Conservation (phyloP, 305 asterid genomes). For the Plantago rigida region DNA sequence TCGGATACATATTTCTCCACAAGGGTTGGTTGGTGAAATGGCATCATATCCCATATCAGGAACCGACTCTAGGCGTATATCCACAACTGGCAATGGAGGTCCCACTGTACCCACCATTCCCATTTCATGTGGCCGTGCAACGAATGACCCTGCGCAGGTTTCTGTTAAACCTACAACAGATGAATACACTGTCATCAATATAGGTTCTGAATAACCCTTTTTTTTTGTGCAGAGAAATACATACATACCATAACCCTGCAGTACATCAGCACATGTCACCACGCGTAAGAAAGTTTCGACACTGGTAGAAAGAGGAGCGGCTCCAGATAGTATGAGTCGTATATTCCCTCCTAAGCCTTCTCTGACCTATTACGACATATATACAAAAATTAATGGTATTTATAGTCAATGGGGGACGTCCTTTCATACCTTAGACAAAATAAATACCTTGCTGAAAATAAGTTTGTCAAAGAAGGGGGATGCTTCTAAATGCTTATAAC, state of each 20-base stretch:
- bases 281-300: slow-evolving; percentile 75
- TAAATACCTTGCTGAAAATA: slow-evolving; percentile 57
- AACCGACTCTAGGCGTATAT: slow-evolving; percentile 61
- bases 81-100: slow-evolving; percentile 72
- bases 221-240: background rate
- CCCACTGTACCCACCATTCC: slow-evolving; percentile 74
- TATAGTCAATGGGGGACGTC: background rate
- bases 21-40: slow-evolving; percentile 43
- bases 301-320: slow-evolving; percentile 75
- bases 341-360: slow-evolving; percentile 77
- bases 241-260: slow-evolving; percentile 77
- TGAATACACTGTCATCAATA: background rate
- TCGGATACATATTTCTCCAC: slow-evolving; percentile 74
- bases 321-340: slow-evolving; percentile 77
- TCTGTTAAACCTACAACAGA: slow-evolving; percentile 66
- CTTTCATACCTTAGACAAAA: background rate
- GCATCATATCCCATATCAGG: slow-evolving; percentile 83
- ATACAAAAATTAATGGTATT: background rate
- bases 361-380: slow-evolving; percentile 36
- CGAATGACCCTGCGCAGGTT: slow-evolving; percentile 83
- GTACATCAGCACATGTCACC: slow-evolving; percentile 70
- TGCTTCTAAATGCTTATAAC: slow-evolving; percentile 67
- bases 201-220: background rate
- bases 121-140: slow-evolving; percentile 62
- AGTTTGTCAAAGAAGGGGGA: slow-evolving; percentile 62